phyloP scores from a whole-genome alignment of 345 rosid genomes.

The Salix suchowensis region DNA sequence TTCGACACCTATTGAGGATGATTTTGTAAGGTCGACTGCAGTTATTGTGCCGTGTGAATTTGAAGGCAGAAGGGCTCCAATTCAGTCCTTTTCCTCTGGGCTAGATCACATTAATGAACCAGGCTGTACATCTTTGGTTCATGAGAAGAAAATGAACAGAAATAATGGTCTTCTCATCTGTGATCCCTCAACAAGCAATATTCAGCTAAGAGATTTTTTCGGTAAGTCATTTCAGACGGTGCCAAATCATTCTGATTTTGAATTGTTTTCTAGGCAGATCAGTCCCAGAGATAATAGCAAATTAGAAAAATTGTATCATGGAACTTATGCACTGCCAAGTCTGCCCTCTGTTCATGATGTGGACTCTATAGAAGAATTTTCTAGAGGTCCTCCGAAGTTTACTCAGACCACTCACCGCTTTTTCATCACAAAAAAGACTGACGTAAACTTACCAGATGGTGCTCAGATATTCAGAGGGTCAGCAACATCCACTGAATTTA shows the following conservation, averaged over 20 bases:
- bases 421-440: slow-evolving; percentile 35
- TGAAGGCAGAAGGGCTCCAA: slow-evolving; percentile 19
- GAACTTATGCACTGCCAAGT: slow-evolving; percentile 26
- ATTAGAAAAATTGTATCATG: slow-evolving; percentile 14
- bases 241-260: slow-evolving; percentile 15
- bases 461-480: slow-evolving; percentile 38
- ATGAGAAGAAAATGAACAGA: slow-evolving; percentile 37
- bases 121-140: slow-evolving; percentile 27
- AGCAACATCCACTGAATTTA: slow-evolving; percentile 33
- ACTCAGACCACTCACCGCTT: slow-evolving; percentile 37
- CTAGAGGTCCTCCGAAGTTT: slow-evolving; percentile 26
- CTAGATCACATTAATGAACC: slow-evolving; percentile 22
- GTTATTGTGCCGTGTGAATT: slow-evolving; percentile 29
- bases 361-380: slow-evolving; percentile 34
- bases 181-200: slow-evolving; percentile 24
- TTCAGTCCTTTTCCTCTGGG: slow-evolving; percentile 13
- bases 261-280: slow-evolving; percentile 20
- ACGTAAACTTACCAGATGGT: slow-evolving; percentile 33
- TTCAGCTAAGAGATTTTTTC: slow-evolving; percentile 13
- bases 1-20: slow-evolving; percentile 23
- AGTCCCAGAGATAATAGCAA: slow-evolving; percentile 10
- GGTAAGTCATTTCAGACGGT: slow-evolving; percentile 16
- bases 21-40: slow-evolving; percentile 39
- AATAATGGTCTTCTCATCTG: slow-evolving; percentile 14
- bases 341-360: slow-evolving; percentile 28